These are phyloP conservation scores for Phialophora tarda DNA, from an alignment of 2,329 filamentous ascomycete species.

Conservation along the genomic window DNA sequence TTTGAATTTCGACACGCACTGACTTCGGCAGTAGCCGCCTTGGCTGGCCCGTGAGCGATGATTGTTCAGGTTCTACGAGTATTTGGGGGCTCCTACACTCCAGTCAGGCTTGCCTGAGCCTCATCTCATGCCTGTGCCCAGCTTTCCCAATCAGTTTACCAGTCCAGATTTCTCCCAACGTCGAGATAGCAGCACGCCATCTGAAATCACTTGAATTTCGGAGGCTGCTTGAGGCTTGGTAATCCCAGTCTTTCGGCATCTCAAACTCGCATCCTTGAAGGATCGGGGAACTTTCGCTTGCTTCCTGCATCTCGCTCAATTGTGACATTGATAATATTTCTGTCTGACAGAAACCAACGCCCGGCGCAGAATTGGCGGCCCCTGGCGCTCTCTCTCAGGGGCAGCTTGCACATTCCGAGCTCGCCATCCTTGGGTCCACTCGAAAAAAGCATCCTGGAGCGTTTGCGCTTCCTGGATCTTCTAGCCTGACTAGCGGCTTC, in stretches of 20 bases:
- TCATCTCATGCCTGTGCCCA: not conserved
- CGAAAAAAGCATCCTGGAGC: slow-evolving; percentile 17
- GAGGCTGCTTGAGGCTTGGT: slow-evolving; percentile 4
- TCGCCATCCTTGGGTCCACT: slow-evolving; percentile 6
- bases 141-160: too few species aligned
- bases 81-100: not conserved
- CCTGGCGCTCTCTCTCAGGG: not conserved
- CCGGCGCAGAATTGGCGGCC: not conserved
- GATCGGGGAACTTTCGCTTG: not conserved
- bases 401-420: not conserved
- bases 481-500: slow-evolving; percentile 6
- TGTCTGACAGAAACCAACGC: not conserved
- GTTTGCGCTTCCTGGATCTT: slow-evolving; percentile 16
- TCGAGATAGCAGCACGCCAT: not conserved
- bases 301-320: not conserved
- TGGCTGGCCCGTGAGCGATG: slow-evolving; percentile 4
- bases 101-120: not conserved
- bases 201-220: not conserved
- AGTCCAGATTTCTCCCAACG: not conserved
- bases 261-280: not conserved
- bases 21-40: slow-evolving; percentile 11
- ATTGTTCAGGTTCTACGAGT: not conserved
- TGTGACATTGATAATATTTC: not conserved
- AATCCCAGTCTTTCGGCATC: not conserved
- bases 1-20: not conserved